Conservation (phyloP, 768 basidiomycete species). For the Chiua virens region DNA sequence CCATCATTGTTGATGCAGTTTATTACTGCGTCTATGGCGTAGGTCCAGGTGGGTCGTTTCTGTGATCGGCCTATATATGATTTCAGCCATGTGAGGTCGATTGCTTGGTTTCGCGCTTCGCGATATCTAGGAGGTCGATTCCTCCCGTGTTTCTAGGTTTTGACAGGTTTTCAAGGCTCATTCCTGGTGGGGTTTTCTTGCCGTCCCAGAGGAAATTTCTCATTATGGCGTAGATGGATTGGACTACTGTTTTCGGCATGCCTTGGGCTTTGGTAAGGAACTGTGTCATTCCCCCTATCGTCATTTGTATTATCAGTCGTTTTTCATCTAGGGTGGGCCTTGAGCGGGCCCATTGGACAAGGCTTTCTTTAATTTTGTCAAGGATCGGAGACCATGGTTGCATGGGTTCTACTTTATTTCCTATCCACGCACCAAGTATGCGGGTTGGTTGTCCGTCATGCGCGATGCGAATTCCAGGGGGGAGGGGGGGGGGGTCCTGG, state of each 20-base stretch:
- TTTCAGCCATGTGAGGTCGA: neutral
- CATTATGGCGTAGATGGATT: too few relatives aligned
- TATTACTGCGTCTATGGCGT: too few relatives aligned
- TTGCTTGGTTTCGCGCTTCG: neutral
- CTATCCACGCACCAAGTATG: slow-evolving; percentile 22
- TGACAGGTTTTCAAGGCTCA: neutral
- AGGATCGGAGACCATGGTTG: slow-evolving; percentile 15
- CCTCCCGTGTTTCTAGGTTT: neutral
- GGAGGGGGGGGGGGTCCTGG: neutral
- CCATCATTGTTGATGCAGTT: too few relatives aligned
- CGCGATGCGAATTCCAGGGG: neutral
- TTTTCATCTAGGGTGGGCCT: slow-evolving; percentile 19
- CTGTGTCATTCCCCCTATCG: slow-evolving; percentile 21
- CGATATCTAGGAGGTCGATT: neutral
- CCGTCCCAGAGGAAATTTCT: neutral
- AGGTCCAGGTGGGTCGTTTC: too few relatives aligned
- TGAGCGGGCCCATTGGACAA: slow-evolving; percentile 7
- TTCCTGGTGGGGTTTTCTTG: neutral
- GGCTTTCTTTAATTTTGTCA: slow-evolving; percentile 15
- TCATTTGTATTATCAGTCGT: slow-evolving; percentile 18
- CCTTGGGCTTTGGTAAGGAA: slow-evolving; percentile 29
- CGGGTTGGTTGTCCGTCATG: slow-evolving; percentile 13
- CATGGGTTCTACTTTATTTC: slow-evolving; percentile 14
- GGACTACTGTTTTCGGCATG: too few relatives aligned
- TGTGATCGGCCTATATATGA: too few relatives aligned